phyloP scores from a whole-genome alignment of 1,284 basidiomycete species.

The Phenoliferia sp. region DNA sequence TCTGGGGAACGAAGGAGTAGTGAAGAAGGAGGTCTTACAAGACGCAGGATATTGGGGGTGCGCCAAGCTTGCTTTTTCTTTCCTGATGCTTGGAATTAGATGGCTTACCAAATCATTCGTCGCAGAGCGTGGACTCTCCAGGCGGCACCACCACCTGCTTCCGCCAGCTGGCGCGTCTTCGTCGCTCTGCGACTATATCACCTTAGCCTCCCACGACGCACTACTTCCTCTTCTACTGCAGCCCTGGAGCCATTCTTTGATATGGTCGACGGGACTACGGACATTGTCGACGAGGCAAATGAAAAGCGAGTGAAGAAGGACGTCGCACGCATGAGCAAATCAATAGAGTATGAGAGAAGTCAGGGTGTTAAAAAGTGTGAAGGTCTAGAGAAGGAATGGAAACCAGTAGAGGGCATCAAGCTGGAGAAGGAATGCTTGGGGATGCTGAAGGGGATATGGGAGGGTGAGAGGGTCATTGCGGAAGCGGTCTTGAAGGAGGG shows the following conservation, averaged over 20 bases:
- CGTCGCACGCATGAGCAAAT: constrained; percentile 4
- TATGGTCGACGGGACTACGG: constrained; percentile 22
- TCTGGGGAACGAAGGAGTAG: constrained; percentile 14
- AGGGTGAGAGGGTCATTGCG: constrained; percentile 19
- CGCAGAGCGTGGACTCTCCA: constrained; percentile 24
- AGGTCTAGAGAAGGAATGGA: constrained; percentile 6
- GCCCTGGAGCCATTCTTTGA: constrained; percentile 25
- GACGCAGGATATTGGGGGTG: constrained; percentile 25
- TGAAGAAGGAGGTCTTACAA: constrained; percentile 25
- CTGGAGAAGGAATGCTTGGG: neutral
- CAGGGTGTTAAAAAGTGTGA: constrained; percentile 7
- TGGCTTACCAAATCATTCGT: neutral
- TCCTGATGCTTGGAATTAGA: neutral
- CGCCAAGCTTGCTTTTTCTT: neutral
- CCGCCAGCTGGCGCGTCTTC: constrained; percentile 28
- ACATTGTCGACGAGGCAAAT: constrained; percentile 26
- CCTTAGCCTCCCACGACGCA: constrained; percentile 9
- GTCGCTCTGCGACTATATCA: constrained; percentile 29
- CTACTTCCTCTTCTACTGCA: neutral
- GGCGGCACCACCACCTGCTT: constrained; percentile 1
- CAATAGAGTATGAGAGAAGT: constrained; percentile 1
- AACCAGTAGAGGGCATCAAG: neutral
- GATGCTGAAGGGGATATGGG: constrained; percentile 24
- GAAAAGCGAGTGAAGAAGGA: constrained; percentile 15
- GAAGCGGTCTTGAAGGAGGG: constrained; percentile 4